phyloP scores from a whole-genome alignment of 805 yeast genomes.

The Pichia gijzeniarum region DNA sequence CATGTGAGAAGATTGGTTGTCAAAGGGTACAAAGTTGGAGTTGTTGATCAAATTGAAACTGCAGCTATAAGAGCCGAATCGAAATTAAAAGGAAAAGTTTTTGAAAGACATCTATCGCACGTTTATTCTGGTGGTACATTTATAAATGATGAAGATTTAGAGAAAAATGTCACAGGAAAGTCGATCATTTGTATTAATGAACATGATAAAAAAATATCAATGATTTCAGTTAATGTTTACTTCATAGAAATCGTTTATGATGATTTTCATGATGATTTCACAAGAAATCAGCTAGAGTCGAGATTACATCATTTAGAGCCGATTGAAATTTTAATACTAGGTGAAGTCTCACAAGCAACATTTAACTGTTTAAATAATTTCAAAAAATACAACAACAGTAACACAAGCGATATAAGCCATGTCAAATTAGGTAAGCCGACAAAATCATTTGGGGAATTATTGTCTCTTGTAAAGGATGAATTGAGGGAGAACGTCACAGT shows the following conservation, averaged over 20 bases:
- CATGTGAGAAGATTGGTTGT: conserved; percentile 70
- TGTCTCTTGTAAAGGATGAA: conserved; percentile 3
- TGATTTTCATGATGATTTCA: conserved; percentile 51
- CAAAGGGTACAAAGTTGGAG: conserved; percentile 74
- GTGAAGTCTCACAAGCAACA: conserved; percentile 33
- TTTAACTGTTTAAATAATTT: conserved; percentile 20
- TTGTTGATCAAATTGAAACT: conserved; percentile 80
- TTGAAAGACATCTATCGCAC: conserved; percentile 60
- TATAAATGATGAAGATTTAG: conserved; percentile 44
- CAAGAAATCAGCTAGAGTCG: conserved; percentile 64
- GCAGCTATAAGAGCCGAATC: conserved; percentile 59
- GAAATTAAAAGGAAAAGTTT: conserved; percentile 47
- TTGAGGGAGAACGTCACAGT: conserved; percentile 9
- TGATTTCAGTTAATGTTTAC: conserved; percentile 62
- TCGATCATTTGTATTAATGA: conserved; percentile 44
- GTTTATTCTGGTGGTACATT: conserved; percentile 82
- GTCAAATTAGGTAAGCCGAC: neutral
- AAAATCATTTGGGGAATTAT: conserved; percentile 10
- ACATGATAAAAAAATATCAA: conserved; percentile 25
- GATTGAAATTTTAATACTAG: conserved; percentile 55
- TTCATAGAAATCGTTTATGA: conserved; percentile 78
- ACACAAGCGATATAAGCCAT: neutral
- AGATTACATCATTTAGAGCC: conserved; percentile 71
- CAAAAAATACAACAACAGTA: conserved; percentile 8
- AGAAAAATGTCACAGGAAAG: conserved; percentile 25